Base-by-base conservation (phyloP, 2,329 filamentous ascomycete genomes). In the Monilinia polystroma region DNA sequence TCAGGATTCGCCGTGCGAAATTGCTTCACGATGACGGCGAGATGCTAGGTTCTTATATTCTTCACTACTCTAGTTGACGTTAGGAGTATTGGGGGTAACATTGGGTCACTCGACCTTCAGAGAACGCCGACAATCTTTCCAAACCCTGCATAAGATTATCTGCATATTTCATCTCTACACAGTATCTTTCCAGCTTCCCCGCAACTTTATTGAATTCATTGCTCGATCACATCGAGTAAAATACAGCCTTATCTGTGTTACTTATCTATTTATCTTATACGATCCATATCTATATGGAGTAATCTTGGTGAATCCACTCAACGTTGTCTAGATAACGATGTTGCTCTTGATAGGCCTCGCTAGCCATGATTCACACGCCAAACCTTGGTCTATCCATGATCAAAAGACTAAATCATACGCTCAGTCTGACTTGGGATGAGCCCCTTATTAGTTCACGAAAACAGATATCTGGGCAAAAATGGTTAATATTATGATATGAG, bases 211-310 rank as follows among this genome's bases (percentile, higher is more conserved):
- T 29, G n/a, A 65, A 66, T 52, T 64, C 20, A 66, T 66, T 66
- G 64, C 64, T 66, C 56, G 64, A 66, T 66, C 64, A 66, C 32
- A 66, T 66, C 64, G 64, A 66, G 64, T 66, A 66, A 66, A 47
- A 54, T n/a, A 7, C 35, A 62, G 56, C 64, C 64, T 66, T 66
- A 66, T 66, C 64, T 66, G 29, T 38, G 38, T 60, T 20, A 52
- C 56, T 32, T 66, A 62, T 66, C 56, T 66, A 11, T 56, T 7
- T 38, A 35, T 32, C 41, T 41, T 11, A 29, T n/a, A n/a, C 26
- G 32, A 63, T 32, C 20, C 12, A 23, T 26, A 35, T 43, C 45
- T 47, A 47, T 47, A 43, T 8, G 32, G 32, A 47, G 23, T 20
- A 32, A 4, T 43, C 35, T 32, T 54, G 43, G 41, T 65, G 29